A percentile compares a stretch with the other conserved stretches of the same genome.
phyloP scores from a whole-genome alignment of 108 stramenopile species.

The Nitzschia sp. region DNA sequence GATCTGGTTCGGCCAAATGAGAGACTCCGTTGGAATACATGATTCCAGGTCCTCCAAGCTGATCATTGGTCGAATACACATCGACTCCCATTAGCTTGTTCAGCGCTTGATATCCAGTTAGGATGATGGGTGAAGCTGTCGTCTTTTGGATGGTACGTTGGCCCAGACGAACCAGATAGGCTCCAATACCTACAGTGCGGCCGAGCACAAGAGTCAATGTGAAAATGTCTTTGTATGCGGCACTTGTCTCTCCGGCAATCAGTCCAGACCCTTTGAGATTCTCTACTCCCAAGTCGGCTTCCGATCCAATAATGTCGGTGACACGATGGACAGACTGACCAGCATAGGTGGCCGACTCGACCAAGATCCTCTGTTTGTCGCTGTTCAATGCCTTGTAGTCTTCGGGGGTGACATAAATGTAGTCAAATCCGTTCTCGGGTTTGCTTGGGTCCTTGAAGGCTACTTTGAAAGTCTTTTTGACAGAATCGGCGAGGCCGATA shows the following conservation, averaged over 20 bases:
- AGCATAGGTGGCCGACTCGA: slow-evolving; percentile 44
- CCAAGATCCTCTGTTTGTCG: slow-evolving; percentile 38
- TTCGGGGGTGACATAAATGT: slow-evolving; percentile 88
- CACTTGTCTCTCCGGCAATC: slow-evolving; percentile 98
- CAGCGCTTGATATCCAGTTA: slow-evolving; percentile 98
- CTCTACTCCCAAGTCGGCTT: slow-evolving; percentile 98
- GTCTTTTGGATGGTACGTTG: slow-evolving; percentile 98
- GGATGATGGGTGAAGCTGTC: slow-evolving; percentile 92
- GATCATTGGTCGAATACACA: slow-evolving; percentile 99
- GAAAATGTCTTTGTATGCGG: slow-evolving; percentile 96
- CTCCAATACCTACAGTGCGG: slow-evolving; percentile 98
- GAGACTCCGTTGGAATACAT: slow-evolving; percentile 99
- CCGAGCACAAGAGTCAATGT: slow-evolving; percentile 96
- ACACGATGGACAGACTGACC: slow-evolving; percentile 74
- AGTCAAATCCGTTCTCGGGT: slow-evolving; percentile 95
- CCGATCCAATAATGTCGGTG: slow-evolving; percentile 94
- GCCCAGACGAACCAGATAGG: slow-evolving; percentile 98
- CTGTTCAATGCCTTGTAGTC: slow-evolving; percentile 78
- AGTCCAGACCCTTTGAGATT: slow-evolving; percentile 97
- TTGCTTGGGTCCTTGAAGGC: slow-evolving; percentile 93
- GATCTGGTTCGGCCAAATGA: slow-evolving; percentile 89
- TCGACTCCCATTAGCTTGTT: slow-evolving; percentile 99
- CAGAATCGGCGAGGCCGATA: slow-evolving; percentile 96
- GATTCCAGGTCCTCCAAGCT: slow-evolving; percentile 96
- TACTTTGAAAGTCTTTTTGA: slow-evolving; percentile 92